phyloP scores from a whole-genome alignment of 176 grass and related monocot genomes.

The Cymbopogon citratus region DNA sequence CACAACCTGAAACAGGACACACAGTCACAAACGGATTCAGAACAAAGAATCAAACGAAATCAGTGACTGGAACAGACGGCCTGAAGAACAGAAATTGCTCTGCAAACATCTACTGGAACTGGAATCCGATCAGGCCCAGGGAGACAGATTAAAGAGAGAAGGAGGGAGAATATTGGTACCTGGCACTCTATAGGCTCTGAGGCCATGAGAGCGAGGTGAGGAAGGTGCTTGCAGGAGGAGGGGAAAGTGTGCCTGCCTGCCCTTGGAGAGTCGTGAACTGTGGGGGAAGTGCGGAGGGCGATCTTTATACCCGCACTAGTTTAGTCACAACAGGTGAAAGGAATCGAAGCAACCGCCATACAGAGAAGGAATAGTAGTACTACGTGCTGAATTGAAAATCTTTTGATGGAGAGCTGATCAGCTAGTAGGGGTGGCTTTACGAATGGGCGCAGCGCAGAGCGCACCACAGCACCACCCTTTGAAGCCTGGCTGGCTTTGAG shows the following conservation, averaged over 20 bases:
- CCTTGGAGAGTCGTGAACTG: no score
- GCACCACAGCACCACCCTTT: no score
- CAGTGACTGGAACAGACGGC: not conserved
- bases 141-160: not conserved
- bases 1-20: conserved; percentile 24
- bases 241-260: no score
- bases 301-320: conserved; percentile 29
- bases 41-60: not conserved
- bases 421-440: conserved; percentile 24
- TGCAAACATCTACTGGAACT: not conserved
- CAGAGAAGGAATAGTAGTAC: not conserved
- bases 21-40: not conserved
- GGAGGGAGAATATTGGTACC: conserved; percentile 16
- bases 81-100: not conserved
- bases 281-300: conserved; percentile 6
- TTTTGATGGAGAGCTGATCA: not conserved
- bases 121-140: not conserved
- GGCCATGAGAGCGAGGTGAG: conserved; percentile 36
- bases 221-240: conserved; percentile 14
- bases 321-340: conserved; percentile 12
- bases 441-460: no score
- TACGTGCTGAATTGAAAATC: not conserved
- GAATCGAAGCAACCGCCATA: conserved; percentile 3
- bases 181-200: conserved; percentile 44
- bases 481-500: no score